Evolutionary conservation across 2,329 filamentous ascomycete species (phyloP), one percentile per base, ranked within the genome.

Genomic region (Penicillium sp.): DNA sequence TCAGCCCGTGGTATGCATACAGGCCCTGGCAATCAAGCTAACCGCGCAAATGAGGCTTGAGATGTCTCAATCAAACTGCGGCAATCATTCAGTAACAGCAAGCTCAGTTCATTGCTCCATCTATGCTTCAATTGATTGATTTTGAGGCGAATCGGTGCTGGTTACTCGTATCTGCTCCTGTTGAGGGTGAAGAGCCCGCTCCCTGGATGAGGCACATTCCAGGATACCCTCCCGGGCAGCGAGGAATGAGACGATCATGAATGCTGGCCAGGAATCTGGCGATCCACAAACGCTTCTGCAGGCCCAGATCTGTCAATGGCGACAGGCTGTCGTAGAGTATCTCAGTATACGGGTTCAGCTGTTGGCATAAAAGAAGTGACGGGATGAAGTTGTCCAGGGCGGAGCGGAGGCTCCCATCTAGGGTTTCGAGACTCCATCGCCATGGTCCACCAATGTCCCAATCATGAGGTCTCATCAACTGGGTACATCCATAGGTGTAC

Each of bases 1-100:
- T 63, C 57, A 64, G 64, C 64, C 60, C 49, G 57, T 38, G 66
- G 64, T 68, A 68, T 69, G 66, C 57, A 54, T 66, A 63, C 54
- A 42, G 15, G 34, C 14, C 14, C 10, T 25, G 22, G 41, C 31
- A 17, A 47, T 8, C 25, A 37, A 28, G 45, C 11, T 25, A 50
- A 48, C 15, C 10, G 31, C 41, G 15, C 22, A 39, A 38, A 31
- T 37, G 35, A 31, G 7, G 45, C 52, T 49, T 28, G 34, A 22
- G 7, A 25, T 54, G 41, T 37, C 49, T 34, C 31, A 28, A 28
- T 34, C 20, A 28, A 20, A 12, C 28, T 45, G 17, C 28, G n/a
- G 1, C 5, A 37, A 7, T 38, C 14, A 3, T 35, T 22, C 39
- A 31, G 22, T 1, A 38, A 22, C 22, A 10, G 5, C 2, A 51